Evolutionary conservation across 2,329 filamentous ascomycete genomes (phyloP), one percentile per base, ranked within the genome.

Genomic region (Bipolaris gigantea): DNA sequence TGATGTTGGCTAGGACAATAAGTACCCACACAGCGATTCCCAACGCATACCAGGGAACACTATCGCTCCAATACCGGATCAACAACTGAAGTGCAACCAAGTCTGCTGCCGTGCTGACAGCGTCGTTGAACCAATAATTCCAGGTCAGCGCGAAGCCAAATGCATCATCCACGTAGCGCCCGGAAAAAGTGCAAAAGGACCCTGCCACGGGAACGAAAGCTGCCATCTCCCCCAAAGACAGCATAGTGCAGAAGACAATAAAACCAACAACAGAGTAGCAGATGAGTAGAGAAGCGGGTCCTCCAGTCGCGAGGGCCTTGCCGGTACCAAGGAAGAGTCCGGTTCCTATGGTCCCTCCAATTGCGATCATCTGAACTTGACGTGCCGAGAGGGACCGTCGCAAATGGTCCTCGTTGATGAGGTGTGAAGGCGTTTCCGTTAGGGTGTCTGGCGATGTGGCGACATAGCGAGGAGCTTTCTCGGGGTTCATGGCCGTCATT

Each of bases 361-460:
- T 84, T 48, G 82, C 81, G 66, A 85, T 85, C 82, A 85, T 85
- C 68, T 85, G 80, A 48, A 85, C 73, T 65, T 85, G 83, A 48
- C 83, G 78, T 39, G 76, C 62, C 10, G 59, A 63, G 15, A 70
- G 63, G 8, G 64, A 62, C 45, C 66, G 64, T 16, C 62, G 60
- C 18, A 68, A 45, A 21, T 60, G 60, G 50, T 68, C 66, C 48
- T 65, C 66, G 13, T 65, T 63, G 50, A 68, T 44, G 11, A 57
- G 6, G 30, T 62, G 63, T 15, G 48, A 48, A 34, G 50, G 53
- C 1, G 50, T 44, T 32, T 45, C 57, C 5, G 59, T 48, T 19
- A 57, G 38, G 16, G 56, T 53, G 13, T 57, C 57, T 6, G 62
- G 58, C 21, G 58, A 56, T 36, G 43, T 27, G 13, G 48, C 50